A percentile compares a stretch with the other conserved stretches of the same genome.
phyloP scores from a whole-genome alignment of 192 early-diverging fungal genomes.

The Endogone sp. region DNA sequence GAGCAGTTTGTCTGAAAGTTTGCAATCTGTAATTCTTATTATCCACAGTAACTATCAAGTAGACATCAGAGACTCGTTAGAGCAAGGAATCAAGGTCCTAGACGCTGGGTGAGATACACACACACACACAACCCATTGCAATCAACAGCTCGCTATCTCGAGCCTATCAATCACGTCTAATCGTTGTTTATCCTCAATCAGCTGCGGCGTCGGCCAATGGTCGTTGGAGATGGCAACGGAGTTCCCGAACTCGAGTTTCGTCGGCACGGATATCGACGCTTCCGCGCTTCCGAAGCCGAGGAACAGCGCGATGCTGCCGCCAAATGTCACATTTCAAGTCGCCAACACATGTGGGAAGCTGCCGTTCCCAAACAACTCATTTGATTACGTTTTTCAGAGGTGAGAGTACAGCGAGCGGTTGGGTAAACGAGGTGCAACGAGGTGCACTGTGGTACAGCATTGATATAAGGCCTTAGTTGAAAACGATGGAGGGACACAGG shows the following conservation, averaged over 20 bases:
- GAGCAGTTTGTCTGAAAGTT: too few relatives aligned
- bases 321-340: background rate
- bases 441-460: too few relatives aligned
- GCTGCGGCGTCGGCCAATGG: background rate
- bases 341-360: background rate
- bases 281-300: background rate
- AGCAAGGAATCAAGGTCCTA: background rate
- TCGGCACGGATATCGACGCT: background rate
- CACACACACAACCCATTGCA: too few relatives aligned
- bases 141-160: too few relatives aligned
- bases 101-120: background rate
- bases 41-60: background rate
- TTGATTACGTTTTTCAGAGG: background rate
- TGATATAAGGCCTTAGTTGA: too few relatives aligned
- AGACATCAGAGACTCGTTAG: background rate
- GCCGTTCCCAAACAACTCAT: background rate
- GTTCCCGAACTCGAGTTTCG: background rate
- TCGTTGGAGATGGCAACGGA: background rate
- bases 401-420: background rate
- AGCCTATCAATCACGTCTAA: too few relatives aligned
- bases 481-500: too few relatives aligned
- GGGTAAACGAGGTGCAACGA: too few relatives aligned
- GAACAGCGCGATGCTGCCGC: background rate
- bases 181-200: too few relatives aligned
- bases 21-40: too few relatives aligned